Evolutionary conservation across 345 rosid genomes (phyloP), one percentile per base, ranked within the genome.

Genomic region (Lepidium aucheri): DNA sequence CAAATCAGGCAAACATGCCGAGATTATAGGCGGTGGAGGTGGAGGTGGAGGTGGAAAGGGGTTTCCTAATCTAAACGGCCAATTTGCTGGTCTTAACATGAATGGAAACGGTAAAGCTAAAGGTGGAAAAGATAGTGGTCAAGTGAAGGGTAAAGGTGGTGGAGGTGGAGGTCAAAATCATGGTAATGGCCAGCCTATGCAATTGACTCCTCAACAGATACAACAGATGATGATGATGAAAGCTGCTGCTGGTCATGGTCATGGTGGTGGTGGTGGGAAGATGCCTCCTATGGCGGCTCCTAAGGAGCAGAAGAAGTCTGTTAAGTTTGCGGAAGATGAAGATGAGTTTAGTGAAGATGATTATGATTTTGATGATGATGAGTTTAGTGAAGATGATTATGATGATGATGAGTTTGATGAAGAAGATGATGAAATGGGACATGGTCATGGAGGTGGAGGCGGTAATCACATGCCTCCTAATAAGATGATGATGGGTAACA

Each of bases 1-100:
- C 74, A 91, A 91, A 61, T 79, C 92, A 9, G 99, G 99, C 24
- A 95, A 90, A 72, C 90, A 86, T 67, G 99, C 96, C 13, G 95
- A 91, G 82, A 59, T 87, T 30, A 74, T 87, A 77, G 89, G 88
- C 52, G 77, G 73, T 14, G 77, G 73, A 1, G 65, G 75, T 0
- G 73, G 73, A 1, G 65, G 75, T 0, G 73, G 74, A 0, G 80
- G 60, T 0, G 32, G 32, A 8, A 84, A 82, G 65, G 89, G 87
- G 30, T 63, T 74, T 42, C 69, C 75, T 63, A 57, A 14, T 51
- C 53, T 67, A 15, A 74, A 39, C 46, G 72, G 62, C 9, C 77
- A 73, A 9, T 73, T 66, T 20, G 57, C 30, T 59, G 60, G 67
- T 53, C 54, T 66, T 15, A 60, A 33, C 7, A 59, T 65, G 72